Conservation (phyloP, 805 yeast genomes). For the Lipomyces spencermartinsiae region DNA sequence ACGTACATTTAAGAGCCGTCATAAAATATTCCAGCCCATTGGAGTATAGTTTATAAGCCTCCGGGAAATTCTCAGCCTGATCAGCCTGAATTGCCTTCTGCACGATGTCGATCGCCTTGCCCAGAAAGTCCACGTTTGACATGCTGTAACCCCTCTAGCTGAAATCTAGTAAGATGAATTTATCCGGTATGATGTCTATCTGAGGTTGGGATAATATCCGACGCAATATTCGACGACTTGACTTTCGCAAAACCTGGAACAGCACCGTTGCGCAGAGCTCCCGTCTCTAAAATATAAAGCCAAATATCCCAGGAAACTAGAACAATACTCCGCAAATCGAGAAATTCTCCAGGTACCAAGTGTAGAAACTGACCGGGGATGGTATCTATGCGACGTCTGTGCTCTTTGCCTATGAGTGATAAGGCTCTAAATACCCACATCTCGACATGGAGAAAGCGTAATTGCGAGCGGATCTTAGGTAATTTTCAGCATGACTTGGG, state of each 20-base stretch:
- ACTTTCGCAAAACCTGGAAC: not conserved
- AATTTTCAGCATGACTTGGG: no score
- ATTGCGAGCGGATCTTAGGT: no score
- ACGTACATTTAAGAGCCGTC: slow-evolving; percentile 82
- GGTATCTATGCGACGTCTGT: no score
- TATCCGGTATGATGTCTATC: not conserved
- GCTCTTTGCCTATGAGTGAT: no score
- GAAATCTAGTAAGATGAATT: not conserved
- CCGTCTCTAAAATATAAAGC: not conserved
- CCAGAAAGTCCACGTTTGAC: slow-evolving; percentile 66
- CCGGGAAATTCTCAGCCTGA: slow-evolving; percentile 85
- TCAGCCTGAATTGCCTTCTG: slow-evolving; percentile 96
- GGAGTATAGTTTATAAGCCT: slow-evolving; percentile 91
- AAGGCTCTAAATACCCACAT: no score
- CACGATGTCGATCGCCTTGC: slow-evolving; percentile 93
- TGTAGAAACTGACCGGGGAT: no score
- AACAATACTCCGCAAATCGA: not conserved
- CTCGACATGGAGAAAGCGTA: no score
- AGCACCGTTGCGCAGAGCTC: not conserved
- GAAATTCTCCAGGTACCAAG: not conserved
- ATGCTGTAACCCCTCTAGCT: slow-evolving; percentile 17
- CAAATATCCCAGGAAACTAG: not conserved
- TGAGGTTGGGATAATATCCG: not conserved
- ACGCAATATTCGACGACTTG: not conserved
- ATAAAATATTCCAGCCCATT: slow-evolving; percentile 92